phyloP scores from a whole-genome alignment of 1,139 yeast species.

The Kodamaea sp. region DNA sequence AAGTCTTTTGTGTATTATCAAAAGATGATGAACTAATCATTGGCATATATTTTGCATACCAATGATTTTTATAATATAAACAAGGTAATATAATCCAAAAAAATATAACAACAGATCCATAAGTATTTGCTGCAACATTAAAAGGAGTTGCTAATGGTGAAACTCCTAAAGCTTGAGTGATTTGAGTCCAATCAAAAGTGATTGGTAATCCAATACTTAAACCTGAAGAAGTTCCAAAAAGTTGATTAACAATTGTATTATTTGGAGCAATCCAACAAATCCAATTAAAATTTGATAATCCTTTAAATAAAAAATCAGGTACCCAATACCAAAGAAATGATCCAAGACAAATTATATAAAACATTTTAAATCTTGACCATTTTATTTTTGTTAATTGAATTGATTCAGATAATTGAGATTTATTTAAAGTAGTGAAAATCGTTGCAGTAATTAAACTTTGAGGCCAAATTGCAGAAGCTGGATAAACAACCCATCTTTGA shows the following conservation, averaged over 20 bases:
- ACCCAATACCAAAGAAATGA: slow-evolving; percentile 23
- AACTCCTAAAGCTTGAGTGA: slow-evolving; percentile 20
- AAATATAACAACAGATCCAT: slow-evolving; percentile 27
- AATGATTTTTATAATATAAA: slow-evolving; percentile 48
- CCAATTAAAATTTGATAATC: slow-evolving; percentile 31
- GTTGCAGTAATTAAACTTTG: slow-evolving; percentile 22
- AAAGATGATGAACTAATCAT: slow-evolving; percentile 39
- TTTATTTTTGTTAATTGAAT: slow-evolving; percentile 13
- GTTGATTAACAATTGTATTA: slow-evolving; percentile 26
- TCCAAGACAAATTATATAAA: slow-evolving; percentile 13
- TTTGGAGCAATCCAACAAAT: slow-evolving; percentile 42
- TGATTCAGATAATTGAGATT: slow-evolving; percentile 13
- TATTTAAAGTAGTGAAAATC: slow-evolving; percentile 21
- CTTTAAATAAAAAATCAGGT: slow-evolving; percentile 17
- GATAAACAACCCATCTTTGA: slow-evolving; percentile 23
- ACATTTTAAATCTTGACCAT: slow-evolving; percentile 22
- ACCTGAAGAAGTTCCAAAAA: slow-evolving; percentile 16
- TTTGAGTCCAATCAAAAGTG: slow-evolving; percentile 56
- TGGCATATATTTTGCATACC: slow-evolving; percentile 52
- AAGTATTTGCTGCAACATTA: slow-evolving; percentile 18
- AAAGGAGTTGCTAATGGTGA: slow-evolving; percentile 21
- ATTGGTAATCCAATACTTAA: slow-evolving; percentile 19
- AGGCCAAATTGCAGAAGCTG: slow-evolving; percentile 26
- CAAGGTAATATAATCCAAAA: slow-evolving; percentile 43
- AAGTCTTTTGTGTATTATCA: slow-evolving; percentile 43